Percentiles rank a stretch among this genome's conserved stretches.
Evolutionary conservation across 2,329 filamentous ascomycete species (phyloP).

Genomic region (Apiospora malaysiana): DNA sequence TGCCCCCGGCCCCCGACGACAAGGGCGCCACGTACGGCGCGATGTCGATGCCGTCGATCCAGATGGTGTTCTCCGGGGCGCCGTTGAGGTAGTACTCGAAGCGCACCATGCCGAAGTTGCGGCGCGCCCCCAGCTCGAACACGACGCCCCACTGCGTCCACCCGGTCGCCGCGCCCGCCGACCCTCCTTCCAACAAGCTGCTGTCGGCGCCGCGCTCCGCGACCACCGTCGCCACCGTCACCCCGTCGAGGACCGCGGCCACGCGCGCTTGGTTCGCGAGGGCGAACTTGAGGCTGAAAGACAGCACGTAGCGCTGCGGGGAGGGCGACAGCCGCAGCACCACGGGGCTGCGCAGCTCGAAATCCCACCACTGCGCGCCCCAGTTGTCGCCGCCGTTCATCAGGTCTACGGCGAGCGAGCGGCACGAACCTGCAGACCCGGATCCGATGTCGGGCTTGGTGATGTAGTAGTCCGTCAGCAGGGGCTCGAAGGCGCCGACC

Average conservation of each 20-base stretch:
- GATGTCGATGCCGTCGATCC: slow-evolving; percentile 23
- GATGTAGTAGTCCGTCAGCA: slow-evolving; percentile 15
- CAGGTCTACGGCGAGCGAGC: background rate
- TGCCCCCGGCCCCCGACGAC: background rate
- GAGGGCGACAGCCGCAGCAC: background rate
- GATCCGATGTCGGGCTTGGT: background rate
- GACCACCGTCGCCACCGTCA: slow-evolving; percentile 11
- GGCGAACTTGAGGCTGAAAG: slow-evolving; percentile 6
- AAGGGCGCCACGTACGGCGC: background rate
- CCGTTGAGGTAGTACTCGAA: slow-evolving; percentile 21
- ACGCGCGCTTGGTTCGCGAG: slow-evolving; percentile 5
- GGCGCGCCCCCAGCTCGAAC: slow-evolving; percentile 3
- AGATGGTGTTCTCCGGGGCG: slow-evolving; percentile 22
- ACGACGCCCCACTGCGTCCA: slow-evolving; percentile 18
- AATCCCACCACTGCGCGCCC: slow-evolving; percentile 12
- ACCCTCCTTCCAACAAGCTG: background rate
- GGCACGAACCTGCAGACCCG: background rate
- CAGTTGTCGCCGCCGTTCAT: slow-evolving; percentile 2
- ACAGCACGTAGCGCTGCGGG: background rate
- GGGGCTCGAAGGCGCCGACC: slow-evolving; percentile 6
- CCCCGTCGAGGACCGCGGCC: background rate
- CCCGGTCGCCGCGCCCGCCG: background rate
- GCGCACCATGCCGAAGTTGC: slow-evolving; percentile 6
- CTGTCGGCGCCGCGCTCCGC: slow-evolving; percentile 15
- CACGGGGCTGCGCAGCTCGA: background rate